Base-by-base conservation (phyloP, 768 basidiomycete species). In the Hydnomerulius pinastri region DNA sequence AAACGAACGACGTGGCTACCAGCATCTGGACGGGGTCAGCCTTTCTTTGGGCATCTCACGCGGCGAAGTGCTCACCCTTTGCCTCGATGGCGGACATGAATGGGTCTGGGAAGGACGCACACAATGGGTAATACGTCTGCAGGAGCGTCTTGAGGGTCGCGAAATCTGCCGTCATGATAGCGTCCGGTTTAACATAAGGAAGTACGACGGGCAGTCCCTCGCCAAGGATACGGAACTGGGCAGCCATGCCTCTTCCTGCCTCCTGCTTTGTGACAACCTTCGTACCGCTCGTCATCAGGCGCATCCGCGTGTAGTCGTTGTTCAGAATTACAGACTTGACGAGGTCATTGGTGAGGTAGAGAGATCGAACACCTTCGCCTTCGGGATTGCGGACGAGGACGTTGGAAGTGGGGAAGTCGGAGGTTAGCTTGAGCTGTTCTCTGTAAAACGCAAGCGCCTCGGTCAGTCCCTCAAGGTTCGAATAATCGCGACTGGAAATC, bases 201-300 rank as follows among this genome's bases (percentile, higher is more conserved):
- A 95, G 65, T 24, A 98, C 74, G 29, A 88, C 87, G 6, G 85
- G 81, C 12, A 99, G 66, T 2, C 94, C 94, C 61, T 98, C 96
- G 17, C 83, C 82, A 17, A 96, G 79, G 23, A 96, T 76, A 17
- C 91, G 80, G 67, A 89, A 92, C n/a, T 68, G 71, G 18, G 83
- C 70, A 20, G 83, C 80, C 32, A 64, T 64, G 4, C 78, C 83
- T 37, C 80, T 80, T 2, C 78, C 82, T 2, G 81, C 82, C 52
- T 96, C 95, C 66, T 98, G 95, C 63, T 92, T 90, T 6, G 84
- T 81, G 68, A 98, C 89, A 11, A 93, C 85, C 68, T 97, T 96
- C 33, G 94, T 93, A 17, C 97, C 97, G n/a, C 90, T 88, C 12
- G 90, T 85, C 60, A 94, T 86, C 45, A 99, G 82, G 2, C 97